Conservation (phyloP, 148 eudicot species). For the Drosera capensis region DNA sequence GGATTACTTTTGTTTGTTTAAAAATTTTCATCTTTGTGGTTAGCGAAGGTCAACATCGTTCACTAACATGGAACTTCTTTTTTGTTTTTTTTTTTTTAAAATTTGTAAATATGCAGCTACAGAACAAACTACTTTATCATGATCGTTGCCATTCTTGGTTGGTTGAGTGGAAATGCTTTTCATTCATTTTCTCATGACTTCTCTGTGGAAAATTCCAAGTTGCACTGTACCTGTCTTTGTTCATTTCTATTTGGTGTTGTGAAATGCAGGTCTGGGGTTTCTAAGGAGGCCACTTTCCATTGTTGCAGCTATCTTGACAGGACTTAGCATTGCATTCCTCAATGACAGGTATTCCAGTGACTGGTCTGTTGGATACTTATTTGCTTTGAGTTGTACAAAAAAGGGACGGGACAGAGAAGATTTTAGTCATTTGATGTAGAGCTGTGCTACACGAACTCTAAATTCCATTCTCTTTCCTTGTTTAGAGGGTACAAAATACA, state of each 20-base stretch:
- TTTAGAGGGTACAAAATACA: too few relatives aligned
- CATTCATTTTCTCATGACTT: not conserved
- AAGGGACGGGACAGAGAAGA: too few relatives aligned
- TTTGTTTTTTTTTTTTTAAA: not conserved
- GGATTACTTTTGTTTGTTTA: not conserved
- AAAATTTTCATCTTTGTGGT: not conserved
- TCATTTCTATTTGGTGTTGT: not conserved
- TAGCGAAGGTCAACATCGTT: not conserved
- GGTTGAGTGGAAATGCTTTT: conserved; percentile 8
- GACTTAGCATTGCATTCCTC: conserved; percentile 67
- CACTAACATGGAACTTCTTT: not conserved
- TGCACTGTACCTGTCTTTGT: conserved; percentile 1
- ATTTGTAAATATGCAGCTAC: conserved; percentile 46
- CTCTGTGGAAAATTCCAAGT: too few relatives aligned
- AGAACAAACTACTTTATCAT: conserved; percentile 86
- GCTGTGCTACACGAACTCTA: too few relatives aligned
- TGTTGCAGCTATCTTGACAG: conserved; percentile 71
- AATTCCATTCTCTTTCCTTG: too few relatives aligned
- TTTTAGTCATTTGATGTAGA: too few relatives aligned
- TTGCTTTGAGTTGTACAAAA: too few relatives aligned
- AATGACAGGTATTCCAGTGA: too few relatives aligned
- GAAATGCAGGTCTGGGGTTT: conserved; percentile 62
- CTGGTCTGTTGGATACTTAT: too few relatives aligned
- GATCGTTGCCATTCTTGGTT: conserved; percentile 77
- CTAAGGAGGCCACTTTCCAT: conserved; percentile 81